Base-by-base conservation (phyloP, 768 basidiomycete species). In the Leccinum aurantiacum region DNA sequence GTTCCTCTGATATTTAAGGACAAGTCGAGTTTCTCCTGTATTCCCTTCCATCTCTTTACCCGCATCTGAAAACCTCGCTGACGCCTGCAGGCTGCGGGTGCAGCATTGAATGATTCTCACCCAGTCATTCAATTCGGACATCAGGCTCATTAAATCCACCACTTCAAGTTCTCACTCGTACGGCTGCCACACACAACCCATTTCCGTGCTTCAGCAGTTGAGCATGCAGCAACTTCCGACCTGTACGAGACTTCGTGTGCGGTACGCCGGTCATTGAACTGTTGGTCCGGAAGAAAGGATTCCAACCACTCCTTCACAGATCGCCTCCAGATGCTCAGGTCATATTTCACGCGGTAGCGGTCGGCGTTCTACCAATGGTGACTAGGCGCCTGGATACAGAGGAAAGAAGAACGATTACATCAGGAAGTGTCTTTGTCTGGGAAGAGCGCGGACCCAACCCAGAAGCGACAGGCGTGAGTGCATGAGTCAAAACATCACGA, bases 351-450 rank as follows among this genome's bases (percentile, higher is more conserved):
- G 90, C 84, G 33, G 90, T 91, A 29, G 75, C 78, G 8, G 76
- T 81, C 8, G 73, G 78, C 10, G 69, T 82, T 1, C 78, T 89
- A 15, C 85, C 84, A 31, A 89, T 90, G 77, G 84, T 91, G 53
- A 76, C 83, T 25, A 82, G 88, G 58, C 84, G 90, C 44, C 79
- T 93, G 54, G 88, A 90, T 74, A 84, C 86, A 15, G 89, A 90
- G 55, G 90, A 92, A 70, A 80, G 90, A 41, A 81, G 89, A 11
- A 76, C 79, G 44, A 89, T 92, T 53, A 64, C 76, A n/a, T 82
- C 89, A 1, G 90, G 91, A 14, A 84, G 82, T 59, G 85, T 92
- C 35, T 93, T 84, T 63, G 89, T 93, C 41, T 93, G 91, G 90
- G 89, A 92, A 69, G 91, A 93, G 71, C 80, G 90, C 58, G 85